Evolutionary conservation across 139 green algal species (phyloP), one percentile per base, ranked within the genome.

Genomic region (Limnomonas spitsbergensis): DNA sequence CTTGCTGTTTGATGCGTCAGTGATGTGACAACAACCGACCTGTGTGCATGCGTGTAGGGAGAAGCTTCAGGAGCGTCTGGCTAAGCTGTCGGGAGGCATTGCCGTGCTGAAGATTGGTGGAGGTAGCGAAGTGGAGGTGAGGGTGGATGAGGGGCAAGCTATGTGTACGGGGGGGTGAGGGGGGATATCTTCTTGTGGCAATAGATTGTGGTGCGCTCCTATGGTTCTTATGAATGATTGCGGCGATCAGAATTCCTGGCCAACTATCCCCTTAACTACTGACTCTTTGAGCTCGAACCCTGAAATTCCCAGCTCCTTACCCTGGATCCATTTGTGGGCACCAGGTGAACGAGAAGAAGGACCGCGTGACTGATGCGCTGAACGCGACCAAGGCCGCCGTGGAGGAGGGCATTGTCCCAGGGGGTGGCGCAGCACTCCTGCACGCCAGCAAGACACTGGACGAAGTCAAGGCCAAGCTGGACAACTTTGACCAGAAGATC

Each of bases 371-470:
- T 42, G 96, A 99, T 75, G 96, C 96, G 6, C 91, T 99, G 38
- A 99, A 99, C 84, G 96, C 96, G 29, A 99, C 96, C 91, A 99
- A 98, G 86, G 96, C 96, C 4, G 96, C 96, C 6, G 96, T 99
- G 38, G 96, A 99, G 86, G 96, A 99, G 90, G 96, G 96, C 82
- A 99, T 99, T 73, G 96, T 99, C 69, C 92, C 96, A 39, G 94
- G 92, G 38, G 94, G 94, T 53, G 94, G 94, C 36, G 82, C 92
- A 2, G 94, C 94, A 32, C 88, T 98, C 78, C 88, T 98, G 79
- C 96, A 98, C 77, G 94, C 94, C 29, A 87, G 82, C 85, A 94
- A 91, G 81, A 83, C 81, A 14, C 91, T 99, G 42, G 90, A 94
- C 69, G 73, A 40, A 3, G 73, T 69, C 14, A 66, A 76, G 70